A percentile compares a stretch with the other conserved stretches of the same genome.
phyloP scores from a whole-genome alignment of 2,329 filamentous ascomycete species.

The Fusarium hainanense region DNA sequence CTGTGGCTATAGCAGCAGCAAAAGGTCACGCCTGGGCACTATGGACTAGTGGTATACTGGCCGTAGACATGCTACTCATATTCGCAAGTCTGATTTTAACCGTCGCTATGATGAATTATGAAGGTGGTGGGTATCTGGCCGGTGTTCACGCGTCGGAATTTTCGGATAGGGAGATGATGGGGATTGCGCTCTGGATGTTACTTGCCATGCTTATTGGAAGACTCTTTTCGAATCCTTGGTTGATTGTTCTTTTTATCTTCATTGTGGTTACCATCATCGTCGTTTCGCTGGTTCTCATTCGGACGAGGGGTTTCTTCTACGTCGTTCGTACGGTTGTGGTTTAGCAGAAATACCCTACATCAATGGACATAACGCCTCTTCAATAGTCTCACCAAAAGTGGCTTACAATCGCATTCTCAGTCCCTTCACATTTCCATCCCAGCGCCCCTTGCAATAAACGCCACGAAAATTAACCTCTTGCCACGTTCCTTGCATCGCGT shows the following conservation, averaged over 20 bases:
- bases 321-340: constrained; percentile 6
- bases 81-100: constrained; percentile 31
- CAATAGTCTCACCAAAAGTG: background rate
- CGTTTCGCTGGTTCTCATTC: constrained; percentile 18
- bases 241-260: background rate
- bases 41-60: background rate
- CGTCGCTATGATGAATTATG: constrained; percentile 37
- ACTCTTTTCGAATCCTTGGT: constrained; percentile 12
- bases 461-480: background rate
- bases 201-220: constrained; percentile 31
- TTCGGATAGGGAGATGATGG: constrained; percentile 36
- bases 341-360: background rate
- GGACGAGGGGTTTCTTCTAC: constrained; percentile 31
- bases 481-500: constrained; percentile 12
- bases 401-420: background rate
- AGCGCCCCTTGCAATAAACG: background rate
- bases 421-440: background rate
- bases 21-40: background rate
- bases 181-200: constrained; percentile 32
- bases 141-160: constrained; percentile 6
- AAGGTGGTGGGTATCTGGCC: constrained; percentile 30
- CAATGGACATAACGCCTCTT: background rate
- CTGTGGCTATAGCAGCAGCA: constrained; percentile 8
- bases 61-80: constrained; percentile 28
- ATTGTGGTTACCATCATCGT: constrained; percentile 24